Base-by-base conservation (phyloP, 2,329 filamentous ascomycete genomes). In the Sphaceloma murrayae region DNA sequence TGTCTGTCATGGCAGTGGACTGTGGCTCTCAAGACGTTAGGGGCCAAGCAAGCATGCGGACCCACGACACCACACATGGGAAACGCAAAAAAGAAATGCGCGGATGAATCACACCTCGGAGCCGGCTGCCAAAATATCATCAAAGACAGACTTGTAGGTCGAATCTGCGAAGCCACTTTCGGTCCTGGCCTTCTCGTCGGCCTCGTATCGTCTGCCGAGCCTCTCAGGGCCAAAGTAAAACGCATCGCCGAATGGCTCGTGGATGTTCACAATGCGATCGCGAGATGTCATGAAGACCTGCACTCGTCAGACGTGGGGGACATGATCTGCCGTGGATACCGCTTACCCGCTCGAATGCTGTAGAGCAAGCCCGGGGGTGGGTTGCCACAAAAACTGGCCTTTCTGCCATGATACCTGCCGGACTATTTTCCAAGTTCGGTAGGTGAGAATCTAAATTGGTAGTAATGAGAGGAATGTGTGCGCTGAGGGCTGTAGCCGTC, bases 211-310 rank as follows among this genome's bases (percentile, higher is more conserved):
- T 43, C 75, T 68, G 57, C 83, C 80, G 54, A 96, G 73, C 54
- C 85, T 76, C 67, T 98, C 91, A 5, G 89, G 88, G 43, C 91
- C 89, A 59, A 82, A 96, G 68, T 96, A 96, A 61, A 89, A 96
- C 49, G 88, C 84, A 66, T 96, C 91, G 44, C 89, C 89, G 65
- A 96, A 96, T 4, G 91, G 91, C 68, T 98, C 91, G 63, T 96
- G 91, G 55, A 91, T 73, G 61, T 85, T 94, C 56, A 81, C 73
- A 48, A 96, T 74, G 44, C 73, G 79, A 58, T 94, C 81, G 54
- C 77, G 76, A 54, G 86, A 82, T 55, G 88, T 94, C 89, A 96
- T 95, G 65, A 98, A 96, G 52, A 96, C 88, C 85, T 91, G 53
- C 30, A 10, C n/a, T n/a, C n/a, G n/a, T n/a, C n/a, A n/a, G n/a